phyloP scores from a whole-genome alignment of 208 protist species.

The Acanthamoeba lenticulata region DNA sequence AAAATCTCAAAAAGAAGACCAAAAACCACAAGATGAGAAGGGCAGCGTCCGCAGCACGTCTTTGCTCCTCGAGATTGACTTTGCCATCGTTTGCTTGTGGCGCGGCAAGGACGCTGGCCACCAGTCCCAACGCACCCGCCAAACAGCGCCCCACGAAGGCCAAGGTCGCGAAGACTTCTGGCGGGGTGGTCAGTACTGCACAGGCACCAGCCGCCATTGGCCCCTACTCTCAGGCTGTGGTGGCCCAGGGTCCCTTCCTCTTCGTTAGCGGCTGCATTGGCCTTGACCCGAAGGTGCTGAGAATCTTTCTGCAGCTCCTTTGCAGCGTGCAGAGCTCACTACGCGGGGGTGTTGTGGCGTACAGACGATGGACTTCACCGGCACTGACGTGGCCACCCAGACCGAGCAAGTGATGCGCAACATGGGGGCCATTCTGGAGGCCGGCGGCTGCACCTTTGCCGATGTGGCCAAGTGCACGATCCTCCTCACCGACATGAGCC shows the following conservation, averaged over 20 bases:
- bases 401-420: slow-evolving; percentile 77
- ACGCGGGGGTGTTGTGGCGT: not conserved
- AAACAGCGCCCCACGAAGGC: not conserved
- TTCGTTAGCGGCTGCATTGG: slow-evolving; percentile 32
- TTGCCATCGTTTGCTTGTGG: not conserved
- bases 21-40: not conserved
- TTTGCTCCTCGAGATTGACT: no score
- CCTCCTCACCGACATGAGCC: slow-evolving; percentile 84
- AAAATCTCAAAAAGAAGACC: not conserved
- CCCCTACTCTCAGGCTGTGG: not conserved
- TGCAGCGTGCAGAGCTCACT: not conserved
- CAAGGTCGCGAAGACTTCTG: not conserved
- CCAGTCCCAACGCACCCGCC: no score
- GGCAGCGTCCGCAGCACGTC: no score
- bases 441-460: slow-evolving; percentile 73
- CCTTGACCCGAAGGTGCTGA: not conserved
- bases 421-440: slow-evolving; percentile 83
- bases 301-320: not conserved
- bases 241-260: slow-evolving; percentile 2
- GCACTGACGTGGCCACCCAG: not conserved
- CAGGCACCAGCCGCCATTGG: not conserved
- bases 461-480: slow-evolving; percentile 88
- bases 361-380: not conserved
- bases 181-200: not conserved
- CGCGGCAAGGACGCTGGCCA: not conserved